Base-by-base conservation (phyloP, 2,329 filamentous ascomycete species). In the Decorospora gaudefroyi region DNA sequence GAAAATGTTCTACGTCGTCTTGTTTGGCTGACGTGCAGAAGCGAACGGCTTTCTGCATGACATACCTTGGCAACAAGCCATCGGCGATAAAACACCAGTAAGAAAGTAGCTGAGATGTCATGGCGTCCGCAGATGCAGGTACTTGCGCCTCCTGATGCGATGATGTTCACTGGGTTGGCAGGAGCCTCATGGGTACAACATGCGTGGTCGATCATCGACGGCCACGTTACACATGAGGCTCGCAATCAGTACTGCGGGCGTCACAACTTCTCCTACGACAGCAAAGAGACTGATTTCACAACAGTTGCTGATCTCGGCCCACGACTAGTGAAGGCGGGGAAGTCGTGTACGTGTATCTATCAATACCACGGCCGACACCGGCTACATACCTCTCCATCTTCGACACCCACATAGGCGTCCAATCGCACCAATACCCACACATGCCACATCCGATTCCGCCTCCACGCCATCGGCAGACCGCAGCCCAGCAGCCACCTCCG, bases 1-100 rank as follows among this genome's bases (percentile, higher is more conserved):
- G 26, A 23, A 49, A 48, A 42, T 35, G 36, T 27, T 38, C 46
- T 49, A 43, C 50, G 44, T 58, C 49, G 44, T 49, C 55, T 49
- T 59, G 56, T 62, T 67, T 64, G 64, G 55, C 42, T 50, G 54
- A 49, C 51, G 44, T 61, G 50, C 57, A 63, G 49, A 50, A 32
- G 56, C 57, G 51, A 59, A 61, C 63, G 64, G 63, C 36, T 59
- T 42, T 27, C 21, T 58, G 59, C 59, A 55, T 60, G 43, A 51
- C 56, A 57, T 53, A 38, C 46, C 62, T 57, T 61, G 53, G 55
- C 54, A 49, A 12, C 36, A 46, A 48, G 43, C 42, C 23, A 34
- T 40, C 32, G 12, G 36, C 30, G 30, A 11, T 4, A 19, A 16
- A 21, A 22, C 35, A 38, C 45, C 43, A 48, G 36, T 49, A 17